Evolutionary conservation across 805 yeast species (phyloP).

Genomic region (Pichia pseudocactophila): DNA sequence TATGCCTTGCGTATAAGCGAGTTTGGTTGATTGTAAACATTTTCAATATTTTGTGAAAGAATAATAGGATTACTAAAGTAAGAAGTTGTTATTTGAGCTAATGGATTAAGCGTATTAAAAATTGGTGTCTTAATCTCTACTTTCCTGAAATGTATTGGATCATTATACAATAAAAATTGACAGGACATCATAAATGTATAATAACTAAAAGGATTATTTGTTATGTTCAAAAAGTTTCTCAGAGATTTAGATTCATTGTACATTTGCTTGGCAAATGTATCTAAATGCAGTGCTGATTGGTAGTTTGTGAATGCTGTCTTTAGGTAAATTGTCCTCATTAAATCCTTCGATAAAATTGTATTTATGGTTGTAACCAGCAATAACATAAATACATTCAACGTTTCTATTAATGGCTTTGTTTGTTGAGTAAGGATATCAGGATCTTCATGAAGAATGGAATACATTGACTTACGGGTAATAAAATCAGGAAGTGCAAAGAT

Average conservation of each 20-base stretch:
- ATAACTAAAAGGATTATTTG: slow-evolving; percentile 8
- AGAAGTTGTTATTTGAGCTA: slow-evolving; percentile 12
- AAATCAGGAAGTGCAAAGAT: slow-evolving; percentile 18
- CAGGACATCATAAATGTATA: slow-evolving; percentile 14
- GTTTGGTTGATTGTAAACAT: slow-evolving; percentile 13
- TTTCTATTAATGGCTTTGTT: slow-evolving; percentile 3
- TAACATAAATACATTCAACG: slow-evolving; percentile 10
- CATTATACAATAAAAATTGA: slow-evolving; percentile 19
- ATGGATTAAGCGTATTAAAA: slow-evolving; percentile 16
- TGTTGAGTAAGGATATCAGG: not conserved
- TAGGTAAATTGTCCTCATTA: slow-evolving; percentile 8
- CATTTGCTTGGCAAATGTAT: not conserved
- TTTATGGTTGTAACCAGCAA: slow-evolving; percentile 2
- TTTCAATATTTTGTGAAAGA: slow-evolving; percentile 16
- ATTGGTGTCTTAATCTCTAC: slow-evolving; percentile 11
- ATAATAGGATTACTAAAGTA: slow-evolving; percentile 19
- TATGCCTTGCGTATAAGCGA: slow-evolving; percentile 10
- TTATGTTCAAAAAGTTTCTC: slow-evolving; percentile 7
- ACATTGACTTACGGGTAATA: slow-evolving; percentile 3
- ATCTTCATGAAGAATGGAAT: not conserved
- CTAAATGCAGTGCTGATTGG: slow-evolving; percentile 11
- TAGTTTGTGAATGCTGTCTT: slow-evolving; percentile 8
- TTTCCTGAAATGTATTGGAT: slow-evolving; percentile 22
- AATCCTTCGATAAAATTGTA: slow-evolving; percentile 3
- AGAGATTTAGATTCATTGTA: slow-evolving; percentile 8